Evolutionary conservation across 148 eudicot genomes (phyloP).

Genomic region (Arctostaphylos glauca): DNA sequence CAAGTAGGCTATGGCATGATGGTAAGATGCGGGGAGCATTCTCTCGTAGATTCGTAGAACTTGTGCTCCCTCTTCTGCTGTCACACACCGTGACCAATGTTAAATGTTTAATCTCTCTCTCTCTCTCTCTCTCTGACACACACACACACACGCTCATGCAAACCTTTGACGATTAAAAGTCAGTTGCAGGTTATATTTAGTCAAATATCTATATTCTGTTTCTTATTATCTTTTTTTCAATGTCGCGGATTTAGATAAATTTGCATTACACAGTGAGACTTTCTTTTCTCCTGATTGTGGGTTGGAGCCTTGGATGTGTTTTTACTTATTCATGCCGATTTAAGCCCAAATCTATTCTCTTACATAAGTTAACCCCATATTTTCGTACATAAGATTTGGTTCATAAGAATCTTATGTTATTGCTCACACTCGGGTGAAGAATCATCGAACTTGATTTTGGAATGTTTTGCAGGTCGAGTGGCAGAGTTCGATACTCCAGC

Average conservation of each 20-base stretch:
- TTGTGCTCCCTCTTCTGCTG: background rate
- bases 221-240: too few relatives aligned
- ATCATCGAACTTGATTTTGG: conserved; percentile 6
- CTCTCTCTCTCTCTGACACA: too few relatives aligned
- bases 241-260: too few relatives aligned
- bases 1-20: background rate
- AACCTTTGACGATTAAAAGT: background rate
- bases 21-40: too few relatives aligned
- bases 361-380: background rate
- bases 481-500: conserved; percentile 80
- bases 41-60: too few relatives aligned
- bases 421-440: background rate
- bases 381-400: background rate
- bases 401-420: background rate
- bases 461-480: conserved; percentile 61
- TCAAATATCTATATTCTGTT: background rate
- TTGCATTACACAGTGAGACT: too few relatives aligned
- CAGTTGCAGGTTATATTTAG: background rate
- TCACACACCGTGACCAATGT: background rate
- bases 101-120: too few relatives aligned
- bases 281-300: background rate
- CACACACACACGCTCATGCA: background rate
- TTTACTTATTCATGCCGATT: background rate
- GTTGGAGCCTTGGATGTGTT: background rate
- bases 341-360: background rate